Evolutionary conservation across 2,329 filamentous ascomycete species (phyloP), one percentile per base, ranked within the genome.

Genomic region (Curvularia sp.): DNA sequence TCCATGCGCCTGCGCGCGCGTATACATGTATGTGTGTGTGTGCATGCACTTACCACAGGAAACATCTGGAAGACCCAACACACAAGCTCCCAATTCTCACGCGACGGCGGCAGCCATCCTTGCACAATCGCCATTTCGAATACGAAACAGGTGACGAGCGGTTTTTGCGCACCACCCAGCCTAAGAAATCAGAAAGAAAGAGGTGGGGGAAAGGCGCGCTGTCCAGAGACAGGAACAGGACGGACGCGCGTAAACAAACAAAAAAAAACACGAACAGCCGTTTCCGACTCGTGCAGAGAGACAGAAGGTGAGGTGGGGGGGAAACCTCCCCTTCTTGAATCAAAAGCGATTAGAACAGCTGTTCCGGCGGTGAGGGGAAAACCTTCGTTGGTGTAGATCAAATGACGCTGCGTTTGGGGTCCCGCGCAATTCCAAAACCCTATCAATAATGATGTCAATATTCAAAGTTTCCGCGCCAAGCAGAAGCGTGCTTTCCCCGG

Each of bases 1-100:
- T 25, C 19, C n/a, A 23, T 42, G 39, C 39, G 3, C 15, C 13
- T 27, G 25, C 25, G 25, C 25, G 25, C n/a, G n/a, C n/a, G n/a
- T n/a, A n/a, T n/a, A n/a, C n/a, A n/a, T n/a, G n/a, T n/a, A 27
- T n/a, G n/a, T n/a, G n/a, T 36, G 15, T 10, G 30, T 12, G 3
- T 2, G 12, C 12, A 32, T 13, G 10, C 10, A 3, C 79, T 46
- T 74, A 83, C 82, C 51, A 84, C 34, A 15, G 82, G 82, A 67
- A 84, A 84, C 70, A 80, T 81, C 63, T 82, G 79, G 77, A 80
- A 84, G 15, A 77, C 59, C 43, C 70, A 77, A 54, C 73, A 75
- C 23, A 82, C 66, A 27, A 79, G 67, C 63, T 82, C 77, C 81
- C 82, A 84, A 47, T 81, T 80, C 74, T 82, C 80, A 43, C 80